phyloP scores from a whole-genome alignment of 495 filamentous ascomycete species.

The Penicillium dipodomyicola region DNA sequence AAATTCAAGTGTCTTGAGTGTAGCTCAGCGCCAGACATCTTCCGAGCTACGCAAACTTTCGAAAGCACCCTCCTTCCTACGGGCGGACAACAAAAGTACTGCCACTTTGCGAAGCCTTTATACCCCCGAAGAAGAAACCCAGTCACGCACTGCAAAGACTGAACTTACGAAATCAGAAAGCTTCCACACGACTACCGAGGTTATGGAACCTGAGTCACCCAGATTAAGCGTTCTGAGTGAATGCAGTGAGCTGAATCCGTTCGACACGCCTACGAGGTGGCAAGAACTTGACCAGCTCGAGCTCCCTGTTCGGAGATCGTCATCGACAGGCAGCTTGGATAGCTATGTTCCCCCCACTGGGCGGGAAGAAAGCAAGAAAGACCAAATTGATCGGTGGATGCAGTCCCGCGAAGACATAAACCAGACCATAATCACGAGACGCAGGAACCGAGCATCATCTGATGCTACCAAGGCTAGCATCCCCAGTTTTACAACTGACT shows the following conservation, averaged over 20 bases:
- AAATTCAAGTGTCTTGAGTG: conserved; percentile 16
- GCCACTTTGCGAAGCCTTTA: conserved; percentile 66
- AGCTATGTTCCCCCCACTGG: conserved; percentile 18
- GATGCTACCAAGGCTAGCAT: conserved; percentile 22
- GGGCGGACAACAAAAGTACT: conserved; percentile 58
- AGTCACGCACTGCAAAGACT: conserved; percentile 30
- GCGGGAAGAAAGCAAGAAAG: conserved; percentile 20
- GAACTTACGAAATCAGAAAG: conserved; percentile 40
- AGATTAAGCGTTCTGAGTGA: conserved; percentile 75
- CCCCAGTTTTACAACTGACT: conserved; percentile 19
- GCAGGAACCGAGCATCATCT: conserved; percentile 18
- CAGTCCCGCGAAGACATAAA: conserved; percentile 21
- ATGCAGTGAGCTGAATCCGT: conserved; percentile 71
- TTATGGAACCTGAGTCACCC: conserved; percentile 50
- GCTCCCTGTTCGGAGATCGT: conserved; percentile 32
- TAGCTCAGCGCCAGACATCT: conserved; percentile 19
- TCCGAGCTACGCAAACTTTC: conserved; percentile 33
- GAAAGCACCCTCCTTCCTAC: conserved; percentile 67
- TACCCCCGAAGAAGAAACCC: conserved; percentile 44
- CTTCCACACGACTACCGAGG: conserved; percentile 35
- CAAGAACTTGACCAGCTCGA: conserved; percentile 34
- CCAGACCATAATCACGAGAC: conserved; percentile 22
- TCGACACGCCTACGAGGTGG: conserved; percentile 36
- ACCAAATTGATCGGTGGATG: conserved; percentile 35
- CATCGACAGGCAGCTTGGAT: conserved; percentile 19